Percentiles rank a stretch among this genome's conserved stretches.
Conservation (phyloP, 177 flowering plant species). For the Vitis hybrid region DNA sequence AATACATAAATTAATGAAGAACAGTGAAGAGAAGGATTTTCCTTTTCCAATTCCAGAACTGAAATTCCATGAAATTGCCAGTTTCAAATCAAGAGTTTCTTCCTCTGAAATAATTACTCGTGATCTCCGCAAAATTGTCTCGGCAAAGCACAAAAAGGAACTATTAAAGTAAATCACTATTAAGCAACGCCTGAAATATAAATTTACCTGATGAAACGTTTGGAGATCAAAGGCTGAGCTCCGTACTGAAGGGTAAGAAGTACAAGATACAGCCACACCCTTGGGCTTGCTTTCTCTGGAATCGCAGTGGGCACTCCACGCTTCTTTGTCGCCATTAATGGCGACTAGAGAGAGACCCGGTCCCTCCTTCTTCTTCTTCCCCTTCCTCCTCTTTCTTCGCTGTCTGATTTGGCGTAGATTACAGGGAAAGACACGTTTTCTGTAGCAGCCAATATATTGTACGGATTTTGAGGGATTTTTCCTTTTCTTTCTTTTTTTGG, state of each 20-base stretch:
- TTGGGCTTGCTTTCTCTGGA: slow-evolving; percentile 15
- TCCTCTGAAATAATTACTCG: no score
- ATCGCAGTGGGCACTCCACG: slow-evolving; percentile 17
- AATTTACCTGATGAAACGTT: slow-evolving; percentile 66
- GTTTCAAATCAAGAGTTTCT: no score
- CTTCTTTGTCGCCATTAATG: slow-evolving; percentile 38
- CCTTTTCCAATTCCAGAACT: no score
- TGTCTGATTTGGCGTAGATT: not conserved
- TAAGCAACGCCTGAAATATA: no score
- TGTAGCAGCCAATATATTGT: no score
- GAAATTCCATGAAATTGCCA: no score
- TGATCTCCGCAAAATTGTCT: no score
- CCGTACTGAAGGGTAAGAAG: slow-evolving; percentile 89
- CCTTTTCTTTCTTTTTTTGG: not conserved
- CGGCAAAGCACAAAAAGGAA: no score
- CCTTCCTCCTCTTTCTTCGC: not conserved
- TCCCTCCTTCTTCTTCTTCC: not conserved
- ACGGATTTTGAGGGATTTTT: not conserved
- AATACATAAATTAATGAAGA: no score
- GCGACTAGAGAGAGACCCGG: slow-evolving; percentile 8
- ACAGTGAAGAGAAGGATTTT: no score
- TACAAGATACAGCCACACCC: slow-evolving; percentile 62
- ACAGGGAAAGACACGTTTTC: not conserved
- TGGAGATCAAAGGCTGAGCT: slow-evolving; percentile 90
- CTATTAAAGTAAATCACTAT: no score